phyloP scores from a whole-genome alignment of 331 rosid species.

The Quercus tomentella region DNA sequence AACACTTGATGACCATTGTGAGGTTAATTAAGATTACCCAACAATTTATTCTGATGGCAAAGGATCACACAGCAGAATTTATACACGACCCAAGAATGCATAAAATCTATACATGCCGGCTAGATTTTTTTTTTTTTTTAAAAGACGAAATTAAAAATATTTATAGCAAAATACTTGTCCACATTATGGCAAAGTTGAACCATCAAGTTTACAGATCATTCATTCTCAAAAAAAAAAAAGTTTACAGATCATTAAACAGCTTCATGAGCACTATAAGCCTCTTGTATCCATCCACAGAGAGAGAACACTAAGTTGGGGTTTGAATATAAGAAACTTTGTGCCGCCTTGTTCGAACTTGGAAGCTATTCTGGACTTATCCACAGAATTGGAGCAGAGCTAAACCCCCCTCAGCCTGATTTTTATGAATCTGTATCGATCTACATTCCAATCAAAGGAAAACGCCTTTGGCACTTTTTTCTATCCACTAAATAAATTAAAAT shows the following conservation, averaged over 20 bases:
- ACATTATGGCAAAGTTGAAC: not conserved
- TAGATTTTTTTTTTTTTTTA: no score
- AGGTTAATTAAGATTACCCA: no score
- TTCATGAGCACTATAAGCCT: not conserved
- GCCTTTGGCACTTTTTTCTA: conserved; percentile 10
- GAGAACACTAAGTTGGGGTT: not conserved
- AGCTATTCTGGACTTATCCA: not conserved
- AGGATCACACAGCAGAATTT: no score
- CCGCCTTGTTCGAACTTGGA: not conserved
- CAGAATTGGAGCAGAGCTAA: not conserved
- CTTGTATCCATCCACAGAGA: not conserved
- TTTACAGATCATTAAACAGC: not conserved
- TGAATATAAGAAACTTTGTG: not conserved
- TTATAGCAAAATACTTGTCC: not conserved
- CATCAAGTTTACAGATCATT: not conserved
- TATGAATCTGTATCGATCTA: not conserved
- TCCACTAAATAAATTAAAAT: conserved; percentile 9
- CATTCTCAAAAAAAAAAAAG: no score
- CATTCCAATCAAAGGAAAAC: not conserved
- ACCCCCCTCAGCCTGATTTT: not conserved
- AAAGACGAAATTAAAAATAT: not conserved
- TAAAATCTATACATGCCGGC: no score
- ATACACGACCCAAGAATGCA: no score
- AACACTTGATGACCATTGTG: no score
- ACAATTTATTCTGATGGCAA: no score